These are phyloP conservation scores for Dioszegia crocea DNA, from an alignment of 768 basidiomycete species.

Conservation along the genomic window DNA sequence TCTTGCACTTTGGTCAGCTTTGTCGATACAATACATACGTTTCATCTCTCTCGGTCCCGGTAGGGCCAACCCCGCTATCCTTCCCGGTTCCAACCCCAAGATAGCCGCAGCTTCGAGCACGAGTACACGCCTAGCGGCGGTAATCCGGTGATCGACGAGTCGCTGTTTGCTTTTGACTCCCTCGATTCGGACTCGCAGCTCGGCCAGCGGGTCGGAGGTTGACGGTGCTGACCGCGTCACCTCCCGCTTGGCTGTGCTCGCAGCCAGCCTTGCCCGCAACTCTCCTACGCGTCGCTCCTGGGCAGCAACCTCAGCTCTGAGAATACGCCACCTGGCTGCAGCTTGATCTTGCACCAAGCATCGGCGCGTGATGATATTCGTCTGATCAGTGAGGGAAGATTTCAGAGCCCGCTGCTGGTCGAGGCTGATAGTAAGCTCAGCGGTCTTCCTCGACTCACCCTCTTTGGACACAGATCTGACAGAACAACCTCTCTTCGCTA, in stretches of 20 bases:
- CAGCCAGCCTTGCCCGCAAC: not conserved
- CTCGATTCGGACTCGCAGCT: not conserved
- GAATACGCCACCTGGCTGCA: conserved; percentile 16
- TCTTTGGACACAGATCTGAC: conserved; percentile 18
- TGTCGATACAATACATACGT: conserved; percentile 14
- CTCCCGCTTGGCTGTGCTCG: not conserved
- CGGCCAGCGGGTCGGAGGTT: not conserved
- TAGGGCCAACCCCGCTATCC: conserved; percentile 33
- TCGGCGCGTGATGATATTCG: not conserved
- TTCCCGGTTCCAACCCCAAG: conserved; percentile 27
- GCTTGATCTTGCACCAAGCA: conserved; percentile 8
- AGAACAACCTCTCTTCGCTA: conserved; percentile 17
- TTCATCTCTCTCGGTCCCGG: conserved; percentile 23
- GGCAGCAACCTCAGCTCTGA: conserved; percentile 27
- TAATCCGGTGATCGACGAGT: conserved; percentile 14
- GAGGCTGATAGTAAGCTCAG: not conserved
- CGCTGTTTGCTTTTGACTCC: conserved; percentile 8
- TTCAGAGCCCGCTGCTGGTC: conserved; percentile 2
- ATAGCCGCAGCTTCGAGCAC: conserved; percentile 34
- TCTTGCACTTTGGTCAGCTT: conserved; percentile 21
- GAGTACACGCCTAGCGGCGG: conserved; percentile 33
- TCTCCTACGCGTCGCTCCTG: conserved; percentile 10
- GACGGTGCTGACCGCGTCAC: not conserved
- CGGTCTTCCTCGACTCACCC: conserved; percentile 12
- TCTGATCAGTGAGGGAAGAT: not conserved